These are phyloP conservation scores for Exophiala sp. DNA, from an alignment of 2,329 filamentous ascomycete genomes.

Conservation along the genomic window DNA sequence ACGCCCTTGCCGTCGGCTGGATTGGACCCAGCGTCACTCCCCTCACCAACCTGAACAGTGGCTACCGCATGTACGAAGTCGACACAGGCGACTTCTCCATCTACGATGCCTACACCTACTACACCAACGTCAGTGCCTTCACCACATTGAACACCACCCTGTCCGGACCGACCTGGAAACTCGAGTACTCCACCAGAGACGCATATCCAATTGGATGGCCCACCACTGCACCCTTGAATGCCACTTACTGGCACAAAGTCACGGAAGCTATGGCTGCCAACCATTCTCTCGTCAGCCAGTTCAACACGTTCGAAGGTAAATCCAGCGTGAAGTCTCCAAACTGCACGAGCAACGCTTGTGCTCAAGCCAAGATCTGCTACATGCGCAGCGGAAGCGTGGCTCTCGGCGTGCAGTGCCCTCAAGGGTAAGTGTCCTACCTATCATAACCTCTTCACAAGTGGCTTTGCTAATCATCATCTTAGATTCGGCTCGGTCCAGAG, in stretches of 20 bases:
- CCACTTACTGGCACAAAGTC: conserved; percentile 58
- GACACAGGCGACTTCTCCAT: conserved; percentile 54
- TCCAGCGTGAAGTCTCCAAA: conserved; percentile 49
- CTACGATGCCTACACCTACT: conserved; percentile 54
- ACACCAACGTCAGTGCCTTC: conserved; percentile 50
- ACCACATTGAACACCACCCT: conserved; percentile 34
- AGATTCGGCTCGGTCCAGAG: conserved; percentile 19
- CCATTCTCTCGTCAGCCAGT: conserved; percentile 45
- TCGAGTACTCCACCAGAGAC: conserved; percentile 53
- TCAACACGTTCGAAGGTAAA: conserved; percentile 54
- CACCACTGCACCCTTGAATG: conserved; percentile 51
- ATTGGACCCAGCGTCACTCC: conserved; percentile 52
- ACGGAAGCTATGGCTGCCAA: conserved; percentile 57
- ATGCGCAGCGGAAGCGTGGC: conserved; percentile 56
- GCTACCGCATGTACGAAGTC: conserved; percentile 54
- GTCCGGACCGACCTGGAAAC: conserved; percentile 46
- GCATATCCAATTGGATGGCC: conserved; percentile 49
- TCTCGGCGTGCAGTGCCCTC: conserved; percentile 50
- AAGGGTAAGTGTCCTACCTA: conserved; percentile 40
- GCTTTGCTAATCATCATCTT: neutral
- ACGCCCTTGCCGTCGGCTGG: conserved; percentile 51
- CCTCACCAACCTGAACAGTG: conserved; percentile 53
- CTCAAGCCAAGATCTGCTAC: conserved; percentile 56
- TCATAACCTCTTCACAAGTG: neutral
- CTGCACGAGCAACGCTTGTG: conserved; percentile 52